Percentiles rank a stretch among this genome's conserved stretches.
Evolutionary conservation across 2,329 filamentous ascomycete genomes (phyloP).

Genomic region (Mollisiaceae sp.): DNA sequence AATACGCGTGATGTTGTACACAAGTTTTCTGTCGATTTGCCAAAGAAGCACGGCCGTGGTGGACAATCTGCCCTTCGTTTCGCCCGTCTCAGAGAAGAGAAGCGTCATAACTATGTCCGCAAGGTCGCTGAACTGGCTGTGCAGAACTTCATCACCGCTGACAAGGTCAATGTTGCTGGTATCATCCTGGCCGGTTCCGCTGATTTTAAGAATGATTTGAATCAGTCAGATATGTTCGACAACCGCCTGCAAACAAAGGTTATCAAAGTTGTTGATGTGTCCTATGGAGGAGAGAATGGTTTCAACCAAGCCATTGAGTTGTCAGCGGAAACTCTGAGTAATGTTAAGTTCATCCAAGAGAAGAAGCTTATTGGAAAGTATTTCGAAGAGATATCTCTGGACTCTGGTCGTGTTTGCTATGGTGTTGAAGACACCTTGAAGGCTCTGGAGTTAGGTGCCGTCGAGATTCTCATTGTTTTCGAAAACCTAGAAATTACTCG

Average conservation of each 20-base stretch:
- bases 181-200: constrained; percentile 95
- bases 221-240: constrained; percentile 97
- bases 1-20: constrained; percentile 97
- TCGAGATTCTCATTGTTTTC: constrained; percentile 93
- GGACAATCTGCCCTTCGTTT: constrained; percentile 99
- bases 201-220: constrained; percentile 99
- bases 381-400: constrained; percentile 98
- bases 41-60: constrained; percentile 99
- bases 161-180: constrained; percentile 98
- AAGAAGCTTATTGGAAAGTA: constrained; percentile 99
- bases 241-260: constrained; percentile 90
- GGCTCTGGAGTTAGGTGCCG: constrained; percentile 92
- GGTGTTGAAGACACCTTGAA: constrained; percentile 98
- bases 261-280: constrained; percentile 99
- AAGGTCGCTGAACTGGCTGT: constrained; percentile 98
- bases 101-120: constrained; percentile 99
- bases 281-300: constrained; percentile 97
- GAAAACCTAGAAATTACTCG: constrained; percentile 96
- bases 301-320: constrained; percentile 99
- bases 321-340: constrained; percentile 91
- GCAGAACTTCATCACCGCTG: constrained; percentile 97
- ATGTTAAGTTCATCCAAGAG: constrained; percentile 99
- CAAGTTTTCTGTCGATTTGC: constrained; percentile 97
- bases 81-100: constrained; percentile 98
- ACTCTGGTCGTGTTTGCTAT: constrained; percentile 96